Evolutionary conservation across 2,329 filamentous ascomycete genomes (phyloP).

Genomic region (Elsinoe australis): DNA sequence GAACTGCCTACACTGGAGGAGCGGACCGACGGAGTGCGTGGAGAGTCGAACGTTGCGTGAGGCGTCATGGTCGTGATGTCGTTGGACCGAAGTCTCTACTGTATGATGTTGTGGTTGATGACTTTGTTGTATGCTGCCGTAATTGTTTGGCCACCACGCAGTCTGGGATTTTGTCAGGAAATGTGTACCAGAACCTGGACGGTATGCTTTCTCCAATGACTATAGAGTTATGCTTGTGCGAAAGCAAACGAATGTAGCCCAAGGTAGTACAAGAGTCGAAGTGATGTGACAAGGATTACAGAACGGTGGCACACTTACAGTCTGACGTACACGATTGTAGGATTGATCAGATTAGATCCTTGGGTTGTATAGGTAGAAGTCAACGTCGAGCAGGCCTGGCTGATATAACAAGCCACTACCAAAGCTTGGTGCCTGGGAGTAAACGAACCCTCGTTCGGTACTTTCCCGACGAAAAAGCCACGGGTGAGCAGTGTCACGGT

Average conservation of each 20-base stretch:
- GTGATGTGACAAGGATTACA: background rate
- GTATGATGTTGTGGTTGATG: background rate
- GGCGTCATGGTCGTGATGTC: slow-evolving; percentile 9
- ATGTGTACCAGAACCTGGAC: too few species aligned
- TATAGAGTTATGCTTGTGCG: background rate
- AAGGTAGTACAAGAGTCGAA: background rate
- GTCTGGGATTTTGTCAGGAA: too few species aligned
- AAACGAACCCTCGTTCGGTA: background rate
- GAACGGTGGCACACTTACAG: slow-evolving; percentile 1
- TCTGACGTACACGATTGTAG: background rate
- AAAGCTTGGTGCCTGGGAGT: background rate
- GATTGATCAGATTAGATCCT: slow-evolving; percentile 13
- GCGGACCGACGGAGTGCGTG: slow-evolving; percentile 9
- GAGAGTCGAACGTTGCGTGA: slow-evolving; percentile 12
- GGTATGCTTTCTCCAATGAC: background rate
- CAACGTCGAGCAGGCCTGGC: slow-evolving; percentile 6
- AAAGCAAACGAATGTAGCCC: background rate
- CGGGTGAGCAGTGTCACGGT: background rate
- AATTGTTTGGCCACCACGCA: too few species aligned
- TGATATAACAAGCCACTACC: slow-evolving; percentile 3
- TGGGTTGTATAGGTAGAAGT: background rate
- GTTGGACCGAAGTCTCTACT: too few species aligned
- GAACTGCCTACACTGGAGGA: slow-evolving; percentile 9
- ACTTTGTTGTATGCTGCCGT: background rate
- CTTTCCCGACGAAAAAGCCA: slow-evolving; percentile 4